Evolutionary conservation across 108 stramenopile genomes (phyloP), one percentile per base, ranked within the genome.

Genomic region (Fistulifera solaris): DNA sequence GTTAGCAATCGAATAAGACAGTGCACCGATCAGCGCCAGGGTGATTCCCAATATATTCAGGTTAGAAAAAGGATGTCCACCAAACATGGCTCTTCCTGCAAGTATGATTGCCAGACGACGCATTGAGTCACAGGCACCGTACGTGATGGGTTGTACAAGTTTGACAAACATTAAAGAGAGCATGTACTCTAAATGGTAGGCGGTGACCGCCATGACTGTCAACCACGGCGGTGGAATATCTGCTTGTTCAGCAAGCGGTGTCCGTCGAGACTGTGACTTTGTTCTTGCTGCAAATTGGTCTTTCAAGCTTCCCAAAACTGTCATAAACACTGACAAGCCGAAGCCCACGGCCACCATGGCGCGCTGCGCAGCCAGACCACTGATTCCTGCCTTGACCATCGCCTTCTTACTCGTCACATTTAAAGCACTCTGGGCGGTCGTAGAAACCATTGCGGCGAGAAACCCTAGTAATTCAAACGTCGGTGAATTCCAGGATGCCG

Each of bases 181-280:
- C 6, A 80, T 71, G 52, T 86, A 86, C 45, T 86, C 85, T 51
- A 80, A 48, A 59, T 87, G 85, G 59, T 87, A 87, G 18, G 80
- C 71, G 14, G 70, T 40, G 8, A 75, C 67, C 11, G 85, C 85
- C 48, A 65, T 52, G 16, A 40, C 48, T 38, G 74, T 52, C 43
- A 87, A 61, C 76, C 67, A 76, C n/a, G 59, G 6, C 8, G 85
- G 85, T 40, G 78, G 78, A 35, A 45, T 19, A 19, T 59, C 21
- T 14, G 27, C 16, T 27, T 51, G 48, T 23, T 11, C 1, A 0
- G 35, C 46, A 13, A 38, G 31, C 27, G 76, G 16, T 45, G 19
- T 47, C 21, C 54, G 15, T 12, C 45, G 14, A 39, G 57, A 38
- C 49, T 46, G 59, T 35, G 31, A 35, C 6, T 8, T 35, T 35